These are phyloP conservation scores for Rostrohypoxylon terebratum DNA, from an alignment of 495 filamentous ascomycete genomes.

Conservation along the genomic window DNA sequence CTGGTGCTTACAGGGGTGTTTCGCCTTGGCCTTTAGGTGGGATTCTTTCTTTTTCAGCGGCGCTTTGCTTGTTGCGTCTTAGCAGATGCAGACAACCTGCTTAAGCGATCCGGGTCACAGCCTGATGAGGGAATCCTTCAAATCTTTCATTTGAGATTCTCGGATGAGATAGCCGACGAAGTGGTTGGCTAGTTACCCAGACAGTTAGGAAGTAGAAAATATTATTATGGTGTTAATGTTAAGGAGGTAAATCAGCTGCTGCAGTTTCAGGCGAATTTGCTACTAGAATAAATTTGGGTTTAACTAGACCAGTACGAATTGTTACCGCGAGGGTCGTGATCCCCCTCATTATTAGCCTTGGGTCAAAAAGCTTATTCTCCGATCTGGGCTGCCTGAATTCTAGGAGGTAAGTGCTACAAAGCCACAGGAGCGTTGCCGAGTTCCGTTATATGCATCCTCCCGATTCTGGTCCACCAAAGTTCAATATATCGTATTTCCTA, in stretches of 20 bases:
- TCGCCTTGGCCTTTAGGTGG: slow-evolving; percentile 20
- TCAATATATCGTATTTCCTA: neutral
- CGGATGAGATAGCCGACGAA: slow-evolving; percentile 36
- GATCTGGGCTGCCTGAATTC: neutral
- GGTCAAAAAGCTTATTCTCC: neutral
- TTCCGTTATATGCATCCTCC: neutral
- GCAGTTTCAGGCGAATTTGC: slow-evolving; percentile 32
- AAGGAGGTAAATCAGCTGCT: slow-evolving; percentile 12
- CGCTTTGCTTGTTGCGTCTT: slow-evolving; percentile 15
- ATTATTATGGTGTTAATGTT: slow-evolving; percentile 21
- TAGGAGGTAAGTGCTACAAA: neutral
- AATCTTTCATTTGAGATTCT: slow-evolving; percentile 25
- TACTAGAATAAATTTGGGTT: slow-evolving; percentile 9
- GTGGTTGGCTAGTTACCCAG: neutral
- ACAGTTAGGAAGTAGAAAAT: neutral
- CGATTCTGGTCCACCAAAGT: neutral
- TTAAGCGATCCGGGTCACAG: slow-evolving; percentile 30
- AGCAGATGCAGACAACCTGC: slow-evolving; percentile 7
- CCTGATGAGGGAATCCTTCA: slow-evolving; percentile 13
- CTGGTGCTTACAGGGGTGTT: slow-evolving; percentile 17
- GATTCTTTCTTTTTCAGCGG: slow-evolving; percentile 19
- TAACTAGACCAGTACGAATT: slow-evolving; percentile 16
- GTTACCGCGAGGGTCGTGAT: slow-evolving; percentile 26
- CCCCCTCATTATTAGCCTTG: slow-evolving; percentile 15
- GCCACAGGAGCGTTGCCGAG: neutral